Base-by-base conservation (phyloP, 2,329 filamentous ascomycete species). In the Pseudopithomyces maydicus region DNA sequence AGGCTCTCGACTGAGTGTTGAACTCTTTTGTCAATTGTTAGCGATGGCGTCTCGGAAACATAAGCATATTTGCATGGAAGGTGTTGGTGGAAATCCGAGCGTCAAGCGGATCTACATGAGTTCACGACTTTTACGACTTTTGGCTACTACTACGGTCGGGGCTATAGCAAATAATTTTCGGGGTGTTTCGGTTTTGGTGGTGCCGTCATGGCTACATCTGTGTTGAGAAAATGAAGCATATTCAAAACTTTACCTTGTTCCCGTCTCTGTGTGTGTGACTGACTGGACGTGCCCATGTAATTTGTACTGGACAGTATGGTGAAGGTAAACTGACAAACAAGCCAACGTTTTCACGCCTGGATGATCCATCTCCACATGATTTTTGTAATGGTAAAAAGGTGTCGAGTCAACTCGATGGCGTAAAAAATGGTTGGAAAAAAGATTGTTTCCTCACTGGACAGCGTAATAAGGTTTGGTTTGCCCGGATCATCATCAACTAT, bases 1-100 rank as follows among this genome's bases (percentile, higher is more conserved):
- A 22, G 52, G 52, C 33, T 47, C 49, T 55, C 55, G 64, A 61
- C 67, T 64, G 58, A 59, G 64, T 61, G 53, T 64, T 56, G 58
- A 49, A 57, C 61, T 65, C 56, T 55, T 59, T 15, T 51, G 33
- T 53, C 51, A 29, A 47, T 48, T 56, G 59, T 66, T 64, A 70
- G 62, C 65, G 61, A 57, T 61, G 68, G 69, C 69, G 69, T 70
- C 67, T 71, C 66, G 68, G 69, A 67, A 71, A 67, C 66, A 62
- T 58, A 20, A n/a, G 26, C 26, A 29, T 29, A 29, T 5, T 52
- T 68, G 58, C 62, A 63, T 55, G 33, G 63, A 62, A 46, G 67
- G 68, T 65, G 68, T 65, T 63, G 55, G 53, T 44, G 44, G 58
- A 19, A n/a, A 39, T 43, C 38, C 64, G 65, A 69, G 66, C 68